Evolutionary conservation across 2,329 filamentous ascomycete species (phyloP).

Genomic region (Ceratocystis diversiconidia): DNA sequence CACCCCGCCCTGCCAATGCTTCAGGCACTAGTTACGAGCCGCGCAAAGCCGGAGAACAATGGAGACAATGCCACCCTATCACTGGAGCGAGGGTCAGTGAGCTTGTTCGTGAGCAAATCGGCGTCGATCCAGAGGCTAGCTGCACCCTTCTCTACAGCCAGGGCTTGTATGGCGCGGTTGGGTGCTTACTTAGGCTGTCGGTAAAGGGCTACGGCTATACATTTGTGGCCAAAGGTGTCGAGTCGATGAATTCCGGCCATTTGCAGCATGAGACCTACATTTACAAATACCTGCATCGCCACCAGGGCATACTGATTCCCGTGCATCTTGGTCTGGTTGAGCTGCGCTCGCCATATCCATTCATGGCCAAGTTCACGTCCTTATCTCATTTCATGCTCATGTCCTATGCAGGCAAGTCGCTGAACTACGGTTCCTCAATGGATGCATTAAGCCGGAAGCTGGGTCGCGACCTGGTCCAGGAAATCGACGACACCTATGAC

Average conservation of each 20-base stretch:
- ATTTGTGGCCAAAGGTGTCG: neutral
- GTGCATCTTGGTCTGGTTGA: neutral
- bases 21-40: neutral
- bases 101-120: neutral
- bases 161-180: neutral
- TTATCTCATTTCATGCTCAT: neutral
- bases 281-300: neutral
- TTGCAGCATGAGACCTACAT: neutral
- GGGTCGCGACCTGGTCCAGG: neutral
- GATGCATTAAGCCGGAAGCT: neutral
- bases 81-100: neutral
- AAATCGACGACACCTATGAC: neutral
- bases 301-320: neutral
- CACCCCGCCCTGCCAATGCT: neutral
- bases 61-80: neutral
- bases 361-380: neutral
- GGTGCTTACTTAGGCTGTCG: neutral
- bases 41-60: too few species aligned
- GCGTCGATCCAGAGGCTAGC: neutral
- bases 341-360: neutral
- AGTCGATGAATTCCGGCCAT: neutral
- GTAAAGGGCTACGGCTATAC: neutral
- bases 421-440: too few species aligned
- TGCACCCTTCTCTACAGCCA: neutral
- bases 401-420: slow-evolving; percentile 24